Conservation (phyloP, 2,329 filamentous ascomycete species). For the Dothideomycetidae sp. region DNA sequence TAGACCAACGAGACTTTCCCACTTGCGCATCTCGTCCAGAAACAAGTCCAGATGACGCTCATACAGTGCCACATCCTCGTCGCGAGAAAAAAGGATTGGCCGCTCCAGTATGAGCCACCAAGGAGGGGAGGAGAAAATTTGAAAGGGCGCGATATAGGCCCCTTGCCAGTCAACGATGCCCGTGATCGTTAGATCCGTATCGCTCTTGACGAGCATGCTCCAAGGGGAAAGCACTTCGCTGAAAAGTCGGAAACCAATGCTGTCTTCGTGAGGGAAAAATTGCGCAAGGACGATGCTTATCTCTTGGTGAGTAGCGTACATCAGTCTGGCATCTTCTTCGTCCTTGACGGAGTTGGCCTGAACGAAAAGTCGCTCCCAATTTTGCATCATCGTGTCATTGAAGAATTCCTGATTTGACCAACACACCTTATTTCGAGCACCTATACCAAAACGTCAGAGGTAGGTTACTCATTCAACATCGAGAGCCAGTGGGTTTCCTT, state of each 20-base stretch:
- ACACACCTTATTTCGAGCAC: constrained; percentile 1
- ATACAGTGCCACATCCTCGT: background rate
- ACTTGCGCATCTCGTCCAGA: background rate
- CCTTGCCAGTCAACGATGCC: constrained; percentile 17
- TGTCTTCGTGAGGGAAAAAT: constrained; percentile 10
- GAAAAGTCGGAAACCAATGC: constrained; percentile 2
- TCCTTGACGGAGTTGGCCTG: constrained; percentile 17
- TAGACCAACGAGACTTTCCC: too few species aligned
- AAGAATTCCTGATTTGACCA: constrained; percentile 13
- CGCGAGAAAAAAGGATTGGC: background rate
- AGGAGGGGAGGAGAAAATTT: constrained; percentile 15
- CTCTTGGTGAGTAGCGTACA: constrained; percentile 15
- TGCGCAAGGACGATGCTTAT: constrained; percentile 12
- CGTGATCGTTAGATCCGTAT: constrained; percentile 14
- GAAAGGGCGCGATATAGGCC: constrained; percentile 15
- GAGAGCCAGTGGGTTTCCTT: constrained; percentile 12
- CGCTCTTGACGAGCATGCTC: constrained; percentile 16
- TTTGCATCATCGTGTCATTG: constrained; percentile 14
- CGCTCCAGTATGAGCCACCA: constrained; percentile 3
- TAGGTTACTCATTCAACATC: background rate
- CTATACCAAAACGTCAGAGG: constrained; percentile 6
- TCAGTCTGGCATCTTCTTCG: constrained; percentile 16
- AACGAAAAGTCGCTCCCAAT: constrained; percentile 15
- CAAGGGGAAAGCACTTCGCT: constrained; percentile 16
- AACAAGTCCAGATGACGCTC: background rate